Base-by-base conservation (phyloP, 257 asterid species). In the Scutellaria baicalensis region DNA sequence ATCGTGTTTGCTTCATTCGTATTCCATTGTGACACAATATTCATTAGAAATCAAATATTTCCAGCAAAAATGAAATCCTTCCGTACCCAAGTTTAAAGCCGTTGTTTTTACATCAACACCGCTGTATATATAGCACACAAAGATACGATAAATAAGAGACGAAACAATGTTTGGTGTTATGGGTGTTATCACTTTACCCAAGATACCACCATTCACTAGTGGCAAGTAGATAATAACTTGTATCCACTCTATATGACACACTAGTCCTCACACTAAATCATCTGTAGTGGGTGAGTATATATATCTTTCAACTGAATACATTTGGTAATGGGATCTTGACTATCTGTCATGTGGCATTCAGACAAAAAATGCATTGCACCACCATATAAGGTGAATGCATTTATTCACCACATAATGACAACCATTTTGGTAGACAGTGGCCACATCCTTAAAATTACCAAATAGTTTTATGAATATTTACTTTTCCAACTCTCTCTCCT, bases 361-460 rank as follows among this genome's bases (percentile, higher is more conserved):
- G 68, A 40, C 76, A 62, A 60, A 68, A 60, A 60, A 59, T 47
- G 63, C 76, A 70, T 58, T 16, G 10, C 27, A 18, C 72, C 61
- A 38, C 70, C 21, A 51, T 51, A 6, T 40, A 11, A 38, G 20
- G 5, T 7, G 14, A 18, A 58, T 13, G 16, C 38, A 51, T 68
- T 68, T 64, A 33, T 68, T 66, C 75, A 51, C 65, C 59, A 23
- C 49, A 75, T 27, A 27, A 27, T 27, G 17, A 36, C 76, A 35
- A 18, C 38, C 60, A 61, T 69, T 61, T 68, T 59, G 31, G 36
- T 14, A 33, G 70, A 18, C 4, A 55, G 62, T 71, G 66, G 17
- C 69, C 70, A 71, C 57, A 23, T 39, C 27, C 43, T 14, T 61
- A 49, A 57, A 58, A 5, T 43, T 23, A 23, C 54, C 20, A 48